phyloP scores from a whole-genome alignment of 176 grass and related monocot species.

The Oryza meridionalis region DNA sequence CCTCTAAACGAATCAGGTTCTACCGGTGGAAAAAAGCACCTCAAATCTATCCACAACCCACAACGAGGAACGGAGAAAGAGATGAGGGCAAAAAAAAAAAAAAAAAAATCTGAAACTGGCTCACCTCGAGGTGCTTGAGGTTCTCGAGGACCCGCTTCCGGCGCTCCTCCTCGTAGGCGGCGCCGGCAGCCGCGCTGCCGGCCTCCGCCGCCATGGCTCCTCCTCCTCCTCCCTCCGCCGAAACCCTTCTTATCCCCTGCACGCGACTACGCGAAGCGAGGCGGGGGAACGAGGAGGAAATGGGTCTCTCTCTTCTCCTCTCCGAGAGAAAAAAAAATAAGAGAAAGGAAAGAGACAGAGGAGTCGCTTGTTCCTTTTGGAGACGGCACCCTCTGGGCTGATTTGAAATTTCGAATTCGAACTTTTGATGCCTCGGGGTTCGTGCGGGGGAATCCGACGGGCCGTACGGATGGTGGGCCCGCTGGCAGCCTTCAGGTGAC shows the following conservation, averaged over 20 bases:
- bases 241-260: too few species aligned
- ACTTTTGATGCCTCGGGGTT: not conserved
- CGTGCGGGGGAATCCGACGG: not conserved
- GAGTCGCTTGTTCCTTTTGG: not conserved
- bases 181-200: slow-evolving; percentile 23
- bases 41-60: not conserved
- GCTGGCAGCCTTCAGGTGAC: not conserved
- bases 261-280: too few species aligned
- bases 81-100: not conserved
- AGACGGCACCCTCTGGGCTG: not conserved
- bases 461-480: not conserved
- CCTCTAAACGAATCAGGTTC: not conserved
- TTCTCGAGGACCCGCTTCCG: slow-evolving; percentile 79
- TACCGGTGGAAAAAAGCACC: not conserved
- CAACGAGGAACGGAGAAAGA: not conserved
- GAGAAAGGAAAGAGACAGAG: not conserved
- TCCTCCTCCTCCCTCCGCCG: not conserved
- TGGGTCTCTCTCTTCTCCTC: not conserved
- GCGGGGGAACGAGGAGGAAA: not conserved
- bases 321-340: not conserved
- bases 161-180: slow-evolving; percentile 82
- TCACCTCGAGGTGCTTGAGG: slow-evolving; percentile 90
- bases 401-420: slow-evolving; percentile 49
- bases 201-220: slow-evolving; percentile 44
- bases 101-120: not conserved